phyloP scores from a whole-genome alignment of 139 green algal genomes.

The Coelastrella sp. region DNA sequence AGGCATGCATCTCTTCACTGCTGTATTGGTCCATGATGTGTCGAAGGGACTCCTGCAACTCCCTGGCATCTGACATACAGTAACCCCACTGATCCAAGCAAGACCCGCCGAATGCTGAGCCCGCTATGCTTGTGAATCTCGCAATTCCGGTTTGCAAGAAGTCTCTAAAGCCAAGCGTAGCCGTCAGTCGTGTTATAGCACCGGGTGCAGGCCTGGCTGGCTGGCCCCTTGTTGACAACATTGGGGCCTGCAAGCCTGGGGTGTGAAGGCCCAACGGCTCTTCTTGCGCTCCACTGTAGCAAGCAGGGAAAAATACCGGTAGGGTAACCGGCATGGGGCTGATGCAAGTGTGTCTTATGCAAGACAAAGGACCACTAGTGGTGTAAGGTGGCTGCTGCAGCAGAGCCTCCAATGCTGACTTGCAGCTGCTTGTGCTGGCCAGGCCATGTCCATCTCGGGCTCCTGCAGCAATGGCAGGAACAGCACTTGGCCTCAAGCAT shows the following conservation, averaged over 20 bases:
- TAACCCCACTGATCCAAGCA: slow-evolving; percentile 47
- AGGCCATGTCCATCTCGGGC: neutral
- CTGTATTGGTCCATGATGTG: neutral
- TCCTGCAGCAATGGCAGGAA: neutral
- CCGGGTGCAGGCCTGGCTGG: neutral
- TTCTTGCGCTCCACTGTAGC: slow-evolving; percentile 1
- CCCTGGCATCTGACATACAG: neutral
- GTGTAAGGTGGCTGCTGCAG: slow-evolving; percentile 42
- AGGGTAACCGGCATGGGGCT: slow-evolving; percentile 53
- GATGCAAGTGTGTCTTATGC: slow-evolving; percentile 54
- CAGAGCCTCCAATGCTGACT: slow-evolving; percentile 46
- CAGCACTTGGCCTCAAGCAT: neutral
- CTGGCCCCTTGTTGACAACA: neutral
- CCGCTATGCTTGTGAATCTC: neutral
- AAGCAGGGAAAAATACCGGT: slow-evolving; percentile 60
- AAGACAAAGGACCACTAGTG: neutral
- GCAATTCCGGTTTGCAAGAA: slow-evolving; percentile 3
- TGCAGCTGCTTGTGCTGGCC: neutral
- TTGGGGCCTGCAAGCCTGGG: neutral
- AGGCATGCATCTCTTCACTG: neutral
- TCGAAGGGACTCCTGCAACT: slow-evolving; percentile 33
- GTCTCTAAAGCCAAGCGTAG: slow-evolving; percentile 36
- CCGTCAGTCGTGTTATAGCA: slow-evolving; percentile 44
- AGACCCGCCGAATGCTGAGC: neutral
- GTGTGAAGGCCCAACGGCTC: neutral